Base-by-base conservation (phyloP, 768 basidiomycete species). In the Lactifluus volemus region DNA sequence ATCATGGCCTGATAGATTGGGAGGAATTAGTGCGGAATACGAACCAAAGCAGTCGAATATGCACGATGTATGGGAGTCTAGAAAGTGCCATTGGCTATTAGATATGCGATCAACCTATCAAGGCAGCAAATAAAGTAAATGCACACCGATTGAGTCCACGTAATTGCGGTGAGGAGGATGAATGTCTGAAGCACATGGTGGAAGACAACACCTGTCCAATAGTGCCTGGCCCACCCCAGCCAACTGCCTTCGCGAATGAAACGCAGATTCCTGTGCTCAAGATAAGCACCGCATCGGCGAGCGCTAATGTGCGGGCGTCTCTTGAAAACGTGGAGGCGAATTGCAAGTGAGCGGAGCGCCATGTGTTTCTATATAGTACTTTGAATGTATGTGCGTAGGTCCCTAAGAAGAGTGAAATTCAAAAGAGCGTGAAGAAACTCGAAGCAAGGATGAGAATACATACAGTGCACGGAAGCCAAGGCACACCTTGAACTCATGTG, bases 361-460 rank as follows among this genome's bases (percentile, higher is more conserved):
- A 52, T 77, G 85, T n/a, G 79, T 77, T 70, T 93, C 87, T 65
- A 88, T 25, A 25, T 25, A 25, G 25, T 84, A 70, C 85, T 85
- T 53, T 79, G 80, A 55, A 92, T 76, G 72, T 90, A 92, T 4
- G 89, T 89, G 66, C 86, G 80, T 44, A 93, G 11, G 86, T 82
- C 69, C 92, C 84, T 53, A 96, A 80, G 67, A 90, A 93, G 65
- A 95, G 82, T 21, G 86, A 86, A 58, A 90, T 84, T 85, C 97
- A 98, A 75, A 98, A 98, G 53, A 98, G 80, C 4, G 89, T 84
- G 73, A 93, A 98, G 77, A 98, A 98, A 1, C 96, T 96, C 86
- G 89, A 67, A 14, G 21, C 8, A n/a, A 58, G 21, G 29, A 15
- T 42, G 29, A 59, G 41, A 44, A 44, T 15, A 8, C 17, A 6